Percentiles rank a stretch among this genome's conserved stretches.
phyloP scores from a whole-genome alignment of 2,329 filamentous ascomycete genomes.

The Pseudomassariella vexata region DNA sequence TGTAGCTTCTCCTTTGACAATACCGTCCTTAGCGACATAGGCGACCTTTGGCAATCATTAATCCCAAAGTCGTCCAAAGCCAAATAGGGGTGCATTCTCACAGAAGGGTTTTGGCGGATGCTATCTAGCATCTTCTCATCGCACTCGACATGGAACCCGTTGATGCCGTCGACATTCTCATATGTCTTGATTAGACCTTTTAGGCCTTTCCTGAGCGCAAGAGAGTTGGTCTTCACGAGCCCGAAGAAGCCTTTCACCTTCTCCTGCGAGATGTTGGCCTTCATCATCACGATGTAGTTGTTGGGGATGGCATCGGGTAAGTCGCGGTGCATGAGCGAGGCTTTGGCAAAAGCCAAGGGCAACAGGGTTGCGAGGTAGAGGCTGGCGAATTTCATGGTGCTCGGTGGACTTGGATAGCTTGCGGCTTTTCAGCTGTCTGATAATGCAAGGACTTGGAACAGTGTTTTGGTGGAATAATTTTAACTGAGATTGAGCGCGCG shows the following conservation, averaged over 20 bases:
- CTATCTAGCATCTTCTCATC: slow-evolving; percentile 13
- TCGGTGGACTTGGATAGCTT: no score
- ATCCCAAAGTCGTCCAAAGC: no score
- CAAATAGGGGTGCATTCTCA: slow-evolving; percentile 4
- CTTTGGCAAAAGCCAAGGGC: slow-evolving; percentile 11
- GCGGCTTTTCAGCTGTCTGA: no score
- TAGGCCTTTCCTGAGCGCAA: slow-evolving; percentile 6
- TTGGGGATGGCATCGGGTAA: slow-evolving; percentile 11
- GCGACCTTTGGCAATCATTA: no score
- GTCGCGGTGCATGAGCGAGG: slow-evolving; percentile 13
- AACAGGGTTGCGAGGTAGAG: slow-evolving; percentile 8
- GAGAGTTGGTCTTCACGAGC: slow-evolving; percentile 8
- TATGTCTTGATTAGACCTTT: slow-evolving; percentile 16
- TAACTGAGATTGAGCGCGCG: no score
- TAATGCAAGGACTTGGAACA: no score
- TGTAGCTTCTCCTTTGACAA: slow-evolving; percentile 10
- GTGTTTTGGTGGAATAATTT: no score
- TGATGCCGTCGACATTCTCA: slow-evolving; percentile 12
- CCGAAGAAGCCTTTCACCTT: slow-evolving; percentile 12
- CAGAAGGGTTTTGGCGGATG: slow-evolving; percentile 14
- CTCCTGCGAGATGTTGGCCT: slow-evolving; percentile 7
- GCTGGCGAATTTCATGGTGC: slow-evolving; percentile 11
- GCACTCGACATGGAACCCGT: slow-evolving; percentile 20
- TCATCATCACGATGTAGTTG: slow-evolving; percentile 21
- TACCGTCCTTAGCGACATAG: slow-evolving; percentile 16